These are phyloP conservation scores for Scedosporium aurantiacum DNA, from an alignment of 2,329 filamentous ascomycete species.

Conservation along the genomic window DNA sequence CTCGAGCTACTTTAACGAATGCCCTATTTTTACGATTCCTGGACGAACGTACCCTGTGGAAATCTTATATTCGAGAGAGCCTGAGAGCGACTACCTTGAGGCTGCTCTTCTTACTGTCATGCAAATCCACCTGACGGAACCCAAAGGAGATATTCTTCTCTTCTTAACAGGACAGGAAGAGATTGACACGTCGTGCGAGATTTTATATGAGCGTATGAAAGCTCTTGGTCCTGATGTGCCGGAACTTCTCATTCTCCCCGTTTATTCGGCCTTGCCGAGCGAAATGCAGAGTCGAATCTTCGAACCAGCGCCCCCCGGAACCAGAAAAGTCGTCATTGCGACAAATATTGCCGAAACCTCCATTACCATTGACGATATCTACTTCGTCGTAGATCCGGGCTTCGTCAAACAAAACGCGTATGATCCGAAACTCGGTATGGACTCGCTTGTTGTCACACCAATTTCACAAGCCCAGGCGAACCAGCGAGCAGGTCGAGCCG, in stretches of 20 bases:
- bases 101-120: slow-evolving; percentile 91
- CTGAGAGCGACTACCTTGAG: slow-evolving; percentile 91
- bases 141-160: slow-evolving; percentile 84
- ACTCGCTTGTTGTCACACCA: slow-evolving; percentile 86
- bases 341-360: slow-evolving; percentile 98
- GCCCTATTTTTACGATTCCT: slow-evolving; percentile 93
- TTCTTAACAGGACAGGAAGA: slow-evolving; percentile 97
- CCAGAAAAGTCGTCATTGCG: slow-evolving; percentile 89
- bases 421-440: slow-evolving; percentile 95
- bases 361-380: slow-evolving; percentile 95
- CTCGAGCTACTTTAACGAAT: slow-evolving; percentile 88
- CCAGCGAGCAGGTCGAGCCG: slow-evolving; percentile 83
- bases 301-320: slow-evolving; percentile 77
- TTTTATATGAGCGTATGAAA: slow-evolving; percentile 92
- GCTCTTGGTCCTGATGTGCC: slow-evolving; percentile 82
- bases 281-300: slow-evolving; percentile 95
- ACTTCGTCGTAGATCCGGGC: slow-evolving; percentile 92
- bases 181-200: slow-evolving; percentile 90
- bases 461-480: slow-evolving; percentile 96
- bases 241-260: slow-evolving; percentile 82
- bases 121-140: slow-evolving; percentile 94
- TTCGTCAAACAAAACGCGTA: slow-evolving; percentile 98
- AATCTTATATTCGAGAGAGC: slow-evolving; percentile 88
- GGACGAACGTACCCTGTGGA: slow-evolving; percentile 93
- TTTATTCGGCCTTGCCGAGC: slow-evolving; percentile 88